Evolutionary conservation across 805 yeast genomes (phyloP).

Genomic region (Kazachstania africana): DNA sequence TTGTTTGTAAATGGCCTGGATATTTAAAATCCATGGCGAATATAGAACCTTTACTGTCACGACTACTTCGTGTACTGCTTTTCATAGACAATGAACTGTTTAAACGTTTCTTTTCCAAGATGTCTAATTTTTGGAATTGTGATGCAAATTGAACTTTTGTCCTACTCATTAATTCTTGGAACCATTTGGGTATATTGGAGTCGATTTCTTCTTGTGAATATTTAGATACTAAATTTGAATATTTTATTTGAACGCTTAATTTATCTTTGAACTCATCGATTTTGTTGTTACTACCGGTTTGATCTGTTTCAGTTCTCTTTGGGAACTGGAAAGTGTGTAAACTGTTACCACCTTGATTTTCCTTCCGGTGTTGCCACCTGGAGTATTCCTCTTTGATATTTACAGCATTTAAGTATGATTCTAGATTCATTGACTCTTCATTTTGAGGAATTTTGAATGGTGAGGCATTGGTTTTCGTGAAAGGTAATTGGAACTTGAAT

Average conservation of each 20-base stretch:
- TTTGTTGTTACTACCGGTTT: not conserved
- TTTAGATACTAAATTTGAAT: slow-evolving; percentile 6
- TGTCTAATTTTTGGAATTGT: slow-evolving; percentile 55
- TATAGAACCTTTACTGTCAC: not conserved
- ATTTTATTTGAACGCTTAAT: slow-evolving; percentile 18
- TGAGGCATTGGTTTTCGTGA: slow-evolving; percentile 7
- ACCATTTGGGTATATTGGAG: slow-evolving; percentile 43
- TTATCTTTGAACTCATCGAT: slow-evolving; percentile 8
- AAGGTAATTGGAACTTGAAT: slow-evolving; percentile 23
- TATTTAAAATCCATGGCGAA: not conserved
- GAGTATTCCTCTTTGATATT: slow-evolving; percentile 18
- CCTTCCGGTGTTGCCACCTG: slow-evolving; percentile 1
- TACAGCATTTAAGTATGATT: slow-evolving; percentile 23
- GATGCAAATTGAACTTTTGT: slow-evolving; percentile 27
- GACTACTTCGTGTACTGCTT: not conserved
- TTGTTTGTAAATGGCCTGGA: slow-evolving; percentile 3
- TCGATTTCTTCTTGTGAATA: slow-evolving; percentile 12
- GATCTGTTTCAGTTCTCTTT: slow-evolving; percentile 2
- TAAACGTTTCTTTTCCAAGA: slow-evolving; percentile 56
- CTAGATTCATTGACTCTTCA: slow-evolving; percentile 22
- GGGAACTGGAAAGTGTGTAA: slow-evolving; percentile 9
- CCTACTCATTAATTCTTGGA: slow-evolving; percentile 22
- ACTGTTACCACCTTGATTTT: slow-evolving; percentile 1
- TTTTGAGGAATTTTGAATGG: slow-evolving; percentile 20
- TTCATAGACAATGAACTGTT: slow-evolving; percentile 23